Evolutionary conservation across 768 basidiomycete genomes (phyloP), one percentile per base, ranked within the genome.

Genomic region (Amanita molliuscula): DNA sequence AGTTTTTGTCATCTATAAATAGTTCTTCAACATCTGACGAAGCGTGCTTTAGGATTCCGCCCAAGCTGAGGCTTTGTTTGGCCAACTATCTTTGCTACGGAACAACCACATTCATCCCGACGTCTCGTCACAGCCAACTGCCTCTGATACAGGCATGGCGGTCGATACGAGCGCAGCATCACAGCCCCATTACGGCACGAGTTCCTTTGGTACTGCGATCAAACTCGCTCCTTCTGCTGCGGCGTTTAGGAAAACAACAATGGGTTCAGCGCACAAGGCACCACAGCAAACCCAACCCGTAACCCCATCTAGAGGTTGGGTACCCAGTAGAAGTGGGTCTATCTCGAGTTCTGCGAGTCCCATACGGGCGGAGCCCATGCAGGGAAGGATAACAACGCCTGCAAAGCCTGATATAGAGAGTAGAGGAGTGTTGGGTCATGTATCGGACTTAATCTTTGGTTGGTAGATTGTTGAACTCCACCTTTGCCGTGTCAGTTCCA

Each of bases 401-500:
- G 48, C 6, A 1, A 34, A 25, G 21, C n/a, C n/a, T 1, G 37
- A 36, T 6, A 26, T 28, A 15, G 70, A 75, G 7, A 74, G 59
- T 53, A 88, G 80, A 60, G 74, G 81, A 6, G 59, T 88, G 55
- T 54, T 88, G 10, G 84, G 84, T 11, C 84, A 86, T 63, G 78
- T 89, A 47, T 81, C 82, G 10, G 87, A 90, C 68, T 61, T 88
- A 54, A 81, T 90, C 43, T 89, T 88, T 60, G 86, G 86, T 13
- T 89, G 86, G 86, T 89, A 50, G 48, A 25, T 23, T 26, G 4
- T 41, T 20, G 2, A 8, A 7, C 25, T 41, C 21, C 3, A n/a
- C n/a, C n/a, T n/a, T n/a, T n/a, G n/a, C n/a, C n/a, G n/a, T n/a
- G n/a, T n/a, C n/a, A n/a, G n/a, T n/a, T n/a, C n/a, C n/a, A n/a